A percentile compares a stretch with the other conserved stretches of the same genome.
Conservation (phyloP, 768 basidiomycete genomes). For the Boletus huronensis region DNA sequence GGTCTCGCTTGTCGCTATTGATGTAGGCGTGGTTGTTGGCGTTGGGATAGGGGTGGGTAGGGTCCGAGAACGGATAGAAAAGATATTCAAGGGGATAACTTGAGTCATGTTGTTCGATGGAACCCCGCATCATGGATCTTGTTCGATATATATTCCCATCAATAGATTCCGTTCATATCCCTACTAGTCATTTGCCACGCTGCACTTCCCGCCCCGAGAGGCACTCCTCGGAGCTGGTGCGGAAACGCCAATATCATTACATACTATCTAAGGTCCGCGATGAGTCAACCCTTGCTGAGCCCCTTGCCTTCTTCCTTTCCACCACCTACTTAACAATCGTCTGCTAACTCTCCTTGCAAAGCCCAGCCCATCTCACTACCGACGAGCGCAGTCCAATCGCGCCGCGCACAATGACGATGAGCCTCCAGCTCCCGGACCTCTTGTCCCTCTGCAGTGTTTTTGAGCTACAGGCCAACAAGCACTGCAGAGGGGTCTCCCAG, state of each 20-base stretch:
- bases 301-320: conserved; percentile 4
- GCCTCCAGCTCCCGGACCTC: conserved; percentile 32
- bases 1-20: conserved; percentile 62
- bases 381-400: conserved; percentile 1
- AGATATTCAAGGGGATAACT: conserved; percentile 15
- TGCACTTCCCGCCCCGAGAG: no score
- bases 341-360: neutral
- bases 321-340: conserved; percentile 3
- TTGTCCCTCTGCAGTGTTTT: conserved; percentile 23
- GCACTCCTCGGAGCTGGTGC: conserved; percentile 21
- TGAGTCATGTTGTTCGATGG: conserved; percentile 2
- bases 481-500: conserved; percentile 26
- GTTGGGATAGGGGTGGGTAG: conserved; percentile 21
- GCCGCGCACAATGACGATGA: conserved; percentile 16
- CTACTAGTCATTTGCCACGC: no score
- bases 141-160: neutral
- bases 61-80: conserved; percentile 21
- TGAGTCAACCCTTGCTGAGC: neutral
- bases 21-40: conserved; percentile 45
- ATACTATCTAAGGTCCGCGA: conserved; percentile 10
- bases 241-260: conserved; percentile 14
- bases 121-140: neutral
- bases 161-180: neutral
- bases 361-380: neutral
- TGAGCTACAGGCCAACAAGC: conserved; percentile 27